Evolutionary conservation across 1,284 basidiomycete species (phyloP), one percentile per base, ranked within the genome.

Genomic region (Paramarasmius palmivorus): DNA sequence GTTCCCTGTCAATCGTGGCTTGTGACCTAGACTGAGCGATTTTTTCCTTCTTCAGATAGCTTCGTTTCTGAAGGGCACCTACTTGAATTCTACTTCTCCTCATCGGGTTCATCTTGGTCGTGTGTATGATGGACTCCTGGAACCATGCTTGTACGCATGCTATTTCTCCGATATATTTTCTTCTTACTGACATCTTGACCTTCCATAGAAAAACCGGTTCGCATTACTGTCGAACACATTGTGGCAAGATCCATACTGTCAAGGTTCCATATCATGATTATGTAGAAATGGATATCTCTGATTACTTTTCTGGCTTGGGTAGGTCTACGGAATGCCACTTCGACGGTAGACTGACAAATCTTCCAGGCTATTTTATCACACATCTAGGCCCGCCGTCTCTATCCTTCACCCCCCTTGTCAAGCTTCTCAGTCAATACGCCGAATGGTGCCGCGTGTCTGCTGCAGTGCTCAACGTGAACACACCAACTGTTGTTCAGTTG

Each of bases 401-500:
- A 2, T 46, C 54, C n/a, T 53, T 58, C 36, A 47, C 35, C 34
- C 35, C 52, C 46, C 47, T 55, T 26, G 37, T 57, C 26, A 46
- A 45, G 38, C 39, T 46, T 5, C 47, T 55, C 35, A 56, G 54
- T 19, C 42, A 25, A 10, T 59, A 59, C 40, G 57, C 59, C 12
- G 57, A 57, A 50, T 57, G 57, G 55, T 59, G 52, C 45, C 57
- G 57, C 4, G 48, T 57, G 23, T 58, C 59, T 25, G 44, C 57
- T 2, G 15, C 40, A 20, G 34, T 52, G 20, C 53, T 58, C 9
- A 39, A 39, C n/a, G 52, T 55, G 44, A 61, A 61, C 35, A 56
- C 59, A n/a, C 59, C 59, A n/a, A 60, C 59, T 6, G 59, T 60
- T n/a, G 59, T 60, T 26, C 59, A 60, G 42, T 34, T 57, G 23